Evolutionary conservation across 257 asterid species (phyloP).

Genomic region (Solanum ossicruentum): DNA sequence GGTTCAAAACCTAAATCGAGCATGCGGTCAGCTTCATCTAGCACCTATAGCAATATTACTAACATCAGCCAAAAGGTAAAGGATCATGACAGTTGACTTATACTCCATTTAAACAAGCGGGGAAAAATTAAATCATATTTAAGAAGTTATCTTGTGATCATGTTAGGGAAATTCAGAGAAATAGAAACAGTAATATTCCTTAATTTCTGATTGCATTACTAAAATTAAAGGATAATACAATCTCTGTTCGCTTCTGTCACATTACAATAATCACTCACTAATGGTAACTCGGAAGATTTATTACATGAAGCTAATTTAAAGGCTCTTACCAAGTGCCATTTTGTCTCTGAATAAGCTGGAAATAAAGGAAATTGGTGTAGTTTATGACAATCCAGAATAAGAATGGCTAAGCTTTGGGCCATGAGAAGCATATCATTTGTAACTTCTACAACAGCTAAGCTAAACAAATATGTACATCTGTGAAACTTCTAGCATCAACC

Average conservation of each 20-base stretch:
- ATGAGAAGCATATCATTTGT: neutral
- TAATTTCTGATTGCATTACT: neutral
- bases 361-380: neutral
- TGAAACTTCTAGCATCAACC: neutral
- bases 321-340: neutral
- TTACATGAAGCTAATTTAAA: neutral
- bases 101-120: neutral
- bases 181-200: neutral
- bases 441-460: neutral
- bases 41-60: slow-evolving; percentile 39
- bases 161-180: neutral
- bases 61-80: neutral
- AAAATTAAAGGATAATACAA: neutral
- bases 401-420: neutral
- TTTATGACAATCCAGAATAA: neutral
- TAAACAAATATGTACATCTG: neutral
- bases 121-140: neutral
- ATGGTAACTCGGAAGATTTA: neutral
- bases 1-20: slow-evolving; percentile 99
- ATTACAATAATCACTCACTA: neutral
- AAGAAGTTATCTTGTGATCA: neutral
- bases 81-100: neutral
- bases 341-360: neutral
- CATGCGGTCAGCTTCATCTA: slow-evolving; percentile 99
- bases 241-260: neutral